Base-by-base conservation (phyloP, 2,329 filamentous ascomycete species). In the Xylariomycetidae sp. region DNA sequence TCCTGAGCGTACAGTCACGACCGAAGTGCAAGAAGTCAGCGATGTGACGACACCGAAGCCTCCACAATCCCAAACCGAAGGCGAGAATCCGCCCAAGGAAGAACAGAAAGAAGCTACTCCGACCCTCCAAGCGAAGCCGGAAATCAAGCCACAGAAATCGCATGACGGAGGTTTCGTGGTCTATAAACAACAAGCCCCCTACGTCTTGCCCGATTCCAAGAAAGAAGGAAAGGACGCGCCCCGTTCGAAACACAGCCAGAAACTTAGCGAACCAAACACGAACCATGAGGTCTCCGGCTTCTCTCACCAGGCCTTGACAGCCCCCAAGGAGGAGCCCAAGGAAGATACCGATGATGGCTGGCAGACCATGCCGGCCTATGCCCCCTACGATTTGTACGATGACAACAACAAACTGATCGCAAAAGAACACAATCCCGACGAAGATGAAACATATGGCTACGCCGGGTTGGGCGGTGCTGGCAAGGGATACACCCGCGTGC, bases 331-430 rank as follows among this genome's bases (percentile, higher is more conserved):
- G 10, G 62, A 71, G 10, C 64, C 73, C 28, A 64, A 69, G 10
- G 60, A 73, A 3, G 66, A 74, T 9, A 77, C 77, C 5, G 83
- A 83, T n/a, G 79, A 65, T 2, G 77, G 72, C 32, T 98, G 92
- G 92, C 87, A 95, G 63, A 75, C 78, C 3, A 98, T 98, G 92
- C 92, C 90, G 2, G 79, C 92, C 1, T 87, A 89, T 52, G 92
- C 89, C 6, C 82, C 83, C 23, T 93, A 92, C 56, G 90, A 96
- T 60, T 84, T 95, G 46, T 98, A 96, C 59, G 87, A 98, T 55
- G 92, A 98, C 51, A 82, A 94, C 57, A 85, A 94, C 47, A 85
- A 76, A 46, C 70, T 98, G 18, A 72, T 98, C 44, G 92, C 92
- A 10, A 81, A 76, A 43, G 90, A 93, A 48, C 82, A 82, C 38